Base-by-base conservation (phyloP, 306 rosid genomes). In the Erythrophleum fordii region DNA sequence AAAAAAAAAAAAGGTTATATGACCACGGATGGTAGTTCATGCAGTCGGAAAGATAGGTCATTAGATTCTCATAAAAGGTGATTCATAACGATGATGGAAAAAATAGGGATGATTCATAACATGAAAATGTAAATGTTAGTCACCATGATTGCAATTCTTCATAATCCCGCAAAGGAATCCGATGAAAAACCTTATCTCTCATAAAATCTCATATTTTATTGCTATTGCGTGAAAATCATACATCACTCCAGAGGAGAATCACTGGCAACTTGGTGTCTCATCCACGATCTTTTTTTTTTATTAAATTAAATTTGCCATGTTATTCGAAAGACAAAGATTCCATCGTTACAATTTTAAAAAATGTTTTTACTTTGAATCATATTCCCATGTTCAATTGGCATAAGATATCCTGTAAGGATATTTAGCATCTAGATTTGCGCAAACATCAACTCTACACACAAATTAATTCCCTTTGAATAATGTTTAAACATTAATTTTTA, bases 251-350 rank as follows among this genome's bases (percentile, higher is more conserved):
- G 9, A 9, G 73, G 82, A 56, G 88, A 87, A 86, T 86, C 93
- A 16, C 51, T 74, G 42, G 59, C 89, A 89, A 51, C 93, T 84
- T 86, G 93, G 88, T 83, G 93, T 87, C 82, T 79, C 95, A 62
- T 86, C 88, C 82, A 87, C 89, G 86, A 84, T 46, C 87, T 66
- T 73, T 86, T 20, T 26, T 70, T 59, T 62, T 75, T 71, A 31
- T 66, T 80, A 79, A 71, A 34, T 34, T 3, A 66, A 66, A 45
- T 8, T 80, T 31, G 52, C 28, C 25, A 11, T 58, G 79, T 74
- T 80, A 80, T 77, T 83, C 87, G 29, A 80, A 81, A 69, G 88
- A 92, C 95, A 89, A 58, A 87, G 93, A 92, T 90, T 87, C 95
- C 78, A 67, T 49, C 62, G 68, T 82, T 80, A 80, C 71, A 39